These are phyloP conservation scores for Thinopyrum obtusiflorum DNA, from an alignment of 202 grass and related monocot genomes.

Conservation along the genomic window DNA sequence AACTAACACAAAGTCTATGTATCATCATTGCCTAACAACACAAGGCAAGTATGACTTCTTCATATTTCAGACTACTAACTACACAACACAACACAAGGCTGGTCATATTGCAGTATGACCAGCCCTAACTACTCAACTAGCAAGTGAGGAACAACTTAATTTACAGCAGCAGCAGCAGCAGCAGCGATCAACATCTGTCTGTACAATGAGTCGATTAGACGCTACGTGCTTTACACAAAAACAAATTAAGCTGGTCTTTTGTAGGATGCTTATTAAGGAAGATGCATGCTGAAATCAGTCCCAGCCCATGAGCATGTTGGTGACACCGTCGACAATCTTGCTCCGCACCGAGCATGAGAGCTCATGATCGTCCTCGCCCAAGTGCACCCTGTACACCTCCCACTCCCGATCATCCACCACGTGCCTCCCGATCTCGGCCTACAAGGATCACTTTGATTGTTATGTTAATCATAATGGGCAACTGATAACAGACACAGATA, in stretches of 20 bases:
- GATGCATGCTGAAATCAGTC: slow-evolving; percentile 12
- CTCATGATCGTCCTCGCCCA: slow-evolving; percentile 66
- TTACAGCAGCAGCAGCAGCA: neutral
- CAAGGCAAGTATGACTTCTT: too few relatives aligned
- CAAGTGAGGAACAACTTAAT: neutral
- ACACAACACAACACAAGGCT: too few relatives aligned
- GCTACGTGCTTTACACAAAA: neutral
- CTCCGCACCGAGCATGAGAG: slow-evolving; percentile 27
- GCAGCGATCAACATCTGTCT: neutral
- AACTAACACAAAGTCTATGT: too few relatives aligned
- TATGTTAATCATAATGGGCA: too few relatives aligned
- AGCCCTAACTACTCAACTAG: too few relatives aligned
- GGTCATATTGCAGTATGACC: too few relatives aligned
- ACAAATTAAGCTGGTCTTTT: neutral
- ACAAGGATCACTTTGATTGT: too few relatives aligned
- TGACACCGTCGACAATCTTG: slow-evolving; percentile 58
- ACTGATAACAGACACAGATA: too few relatives aligned
- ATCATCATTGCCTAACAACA: too few relatives aligned
- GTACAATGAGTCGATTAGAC: neutral
- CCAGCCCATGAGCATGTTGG: slow-evolving; percentile 86
- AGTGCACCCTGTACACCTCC: slow-evolving; percentile 74
- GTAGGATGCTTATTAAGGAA: neutral
- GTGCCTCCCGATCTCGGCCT: slow-evolving; percentile 84
- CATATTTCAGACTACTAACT: too few relatives aligned
- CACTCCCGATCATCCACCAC: slow-evolving; percentile 64